Evolutionary conservation across 768 basidiomycete species (phyloP).

Genomic region (Grammothele lineata): DNA sequence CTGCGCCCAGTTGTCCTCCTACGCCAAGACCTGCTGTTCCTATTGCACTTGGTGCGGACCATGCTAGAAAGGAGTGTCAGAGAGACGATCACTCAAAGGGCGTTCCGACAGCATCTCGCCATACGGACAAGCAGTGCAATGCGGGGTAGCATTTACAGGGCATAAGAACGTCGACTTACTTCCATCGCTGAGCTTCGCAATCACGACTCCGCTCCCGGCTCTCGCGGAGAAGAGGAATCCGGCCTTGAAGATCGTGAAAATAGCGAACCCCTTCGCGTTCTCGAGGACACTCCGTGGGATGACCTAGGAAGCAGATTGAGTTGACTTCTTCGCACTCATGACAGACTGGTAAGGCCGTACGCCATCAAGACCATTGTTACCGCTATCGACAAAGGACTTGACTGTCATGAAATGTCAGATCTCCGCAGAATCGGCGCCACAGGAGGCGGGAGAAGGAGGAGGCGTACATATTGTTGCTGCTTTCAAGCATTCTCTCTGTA

Average conservation of each 20-base stretch:
- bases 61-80: conserved; percentile 44
- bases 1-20: conserved; percentile 78
- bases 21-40: conserved; percentile 89
- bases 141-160: no score
- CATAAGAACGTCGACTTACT: conserved; percentile 45
- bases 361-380: conserved; percentile 83
- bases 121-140: not conserved
- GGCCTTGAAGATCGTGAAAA: conserved; percentile 81
- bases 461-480: conserved; percentile 72
- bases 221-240: conserved; percentile 67
- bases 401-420: conserved; percentile 41
- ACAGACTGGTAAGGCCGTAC: conserved; percentile 30
- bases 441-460: not conserved
- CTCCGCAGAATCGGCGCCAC: not conserved
- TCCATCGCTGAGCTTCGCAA: conserved; percentile 78
- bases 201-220: conserved; percentile 85
- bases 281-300: conserved; percentile 53
- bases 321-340: not conserved
- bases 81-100: not conserved
- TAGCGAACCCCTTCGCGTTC: conserved; percentile 75
- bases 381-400: conserved; percentile 76
- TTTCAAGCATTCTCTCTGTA: conserved; percentile 83
- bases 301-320: conserved; percentile 34
- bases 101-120: not conserved
- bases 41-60: conserved; percentile 94